Base-by-base conservation (phyloP, 768 basidiomycete species). In the Mycena pura region DNA sequence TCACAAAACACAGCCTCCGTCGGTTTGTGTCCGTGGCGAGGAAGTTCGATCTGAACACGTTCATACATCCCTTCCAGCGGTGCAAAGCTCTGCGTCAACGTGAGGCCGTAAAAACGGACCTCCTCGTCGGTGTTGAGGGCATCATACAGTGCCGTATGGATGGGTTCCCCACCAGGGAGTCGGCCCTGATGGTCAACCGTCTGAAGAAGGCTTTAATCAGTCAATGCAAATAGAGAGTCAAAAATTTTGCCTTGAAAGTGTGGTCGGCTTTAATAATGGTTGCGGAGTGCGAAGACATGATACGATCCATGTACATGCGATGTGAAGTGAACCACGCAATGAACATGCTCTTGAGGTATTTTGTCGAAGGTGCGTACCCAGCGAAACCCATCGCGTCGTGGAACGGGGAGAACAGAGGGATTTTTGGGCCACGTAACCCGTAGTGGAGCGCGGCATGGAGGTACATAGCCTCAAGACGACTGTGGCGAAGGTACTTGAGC, bases 301-400 rank as follows among this genome's bases (percentile, higher is more conserved):
- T 53, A n/a, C 60, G 55, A 29, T 68, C 63, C 21, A 65, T 60
- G n/a, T 57, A 56, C 5, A 58, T 19, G 9, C 60, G 54, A 25
- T 67, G 60, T 10, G 58, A n/a, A 15, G 53, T 21, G 36, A 62
- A 47, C 48, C 51, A 68, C 5, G 64, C 49, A 22, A 44, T 60
- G 36, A 62, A 68, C 51, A 65, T 62, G 15, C 47, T 56, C n/a
- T 64, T 67, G 17, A 63, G 29, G 25, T 65, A 68, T 31, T 54
- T 28, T n/a, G 46, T 45, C 4, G 63, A 62, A 2, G 66, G 66
- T 22, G 63, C 24, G 19, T 50, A 50, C 11, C 64, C 63, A 19
- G 60, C 66, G 56, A 53, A 68, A 2, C 52, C 54, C 19, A 58
- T 22, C 0, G 7, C 38, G n/a, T 67, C 44, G 10, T 48, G 38